Evolutionary conservation across 129 eudicot species (phyloP), one percentile per base, ranked within the genome.

Genomic region (Flaveria robusta): DNA sequence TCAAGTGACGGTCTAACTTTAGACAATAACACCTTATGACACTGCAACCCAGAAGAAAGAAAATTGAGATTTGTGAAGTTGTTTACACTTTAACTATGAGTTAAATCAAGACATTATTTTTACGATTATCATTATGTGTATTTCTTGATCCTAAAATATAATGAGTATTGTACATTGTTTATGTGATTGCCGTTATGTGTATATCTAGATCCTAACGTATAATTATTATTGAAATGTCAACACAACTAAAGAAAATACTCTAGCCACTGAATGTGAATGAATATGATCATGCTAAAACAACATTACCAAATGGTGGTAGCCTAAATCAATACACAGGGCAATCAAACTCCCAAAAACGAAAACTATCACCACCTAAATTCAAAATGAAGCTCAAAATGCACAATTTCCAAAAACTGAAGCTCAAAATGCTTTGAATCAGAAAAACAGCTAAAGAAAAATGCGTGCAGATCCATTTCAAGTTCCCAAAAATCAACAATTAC

Each of bases 361-460:
- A 6, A 0, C 13, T 24, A 16, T 45, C n/a, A 13, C 9, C 2
- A 26, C 41, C 16, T 7, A 26, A 58, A 75, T 43, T 54, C n/a
- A n/a, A n/a, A 34, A 31, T 4, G 37, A 31, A 31, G 37, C 37
- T 31, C 37, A 31, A 31, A 31, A 4, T 31, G 37, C 37, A 31
- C 5, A 4, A 4, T 65, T 66, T 59, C 2, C 47, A 19, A 0
- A 2, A 75, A 20, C n/a, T 60, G 24, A 37, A 60, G 66, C 34
- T 82, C 63, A 64, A 29, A 70, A 22, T 31, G 66, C 74, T 70
- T 27, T 13, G 1, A 43, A n/a, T 24, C 42, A 8, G 3, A 13
- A 63, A 11, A 14, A 54, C 27, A 1, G 9, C 16, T 1, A 69
- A 20, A 79, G 11, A 10, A 54, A 10, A n/a, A 54, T 14, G 46